Percentiles rank a stretch among this genome's conserved stretches.
phyloP scores from a whole-genome alignment of 768 basidiomycete species.

The Termitomyces sp. region DNA sequence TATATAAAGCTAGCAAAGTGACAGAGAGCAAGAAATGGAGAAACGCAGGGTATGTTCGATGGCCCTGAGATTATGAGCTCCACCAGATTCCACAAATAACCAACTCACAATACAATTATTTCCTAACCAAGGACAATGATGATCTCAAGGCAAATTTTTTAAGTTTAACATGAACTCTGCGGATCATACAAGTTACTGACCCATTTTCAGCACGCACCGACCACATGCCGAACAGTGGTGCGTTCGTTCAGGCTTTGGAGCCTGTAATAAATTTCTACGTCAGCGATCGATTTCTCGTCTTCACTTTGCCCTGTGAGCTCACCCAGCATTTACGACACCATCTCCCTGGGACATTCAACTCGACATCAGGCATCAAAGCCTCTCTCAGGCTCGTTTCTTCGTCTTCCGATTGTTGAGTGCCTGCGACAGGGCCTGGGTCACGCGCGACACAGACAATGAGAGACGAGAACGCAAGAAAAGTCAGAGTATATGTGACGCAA shows the following conservation, averaged over 20 bases:
- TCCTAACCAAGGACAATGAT: slow-evolving; percentile 86
- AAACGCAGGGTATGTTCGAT: slow-evolving; percentile 82
- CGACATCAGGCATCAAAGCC: slow-evolving; percentile 56
- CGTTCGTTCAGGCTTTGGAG: slow-evolving; percentile 73
- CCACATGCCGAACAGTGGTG: slow-evolving; percentile 78
- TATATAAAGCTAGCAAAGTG: slow-evolving; percentile 60
- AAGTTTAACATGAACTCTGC: background rate
- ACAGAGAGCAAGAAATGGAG: slow-evolving; percentile 71
- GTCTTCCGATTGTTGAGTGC: slow-evolving; percentile 25
- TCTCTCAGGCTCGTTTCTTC: slow-evolving; percentile 53
- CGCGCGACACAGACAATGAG: slow-evolving; percentile 69
- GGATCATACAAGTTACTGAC: slow-evolving; percentile 36
- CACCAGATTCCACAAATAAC: background rate
- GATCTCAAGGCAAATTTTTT: slow-evolving; percentile 44
- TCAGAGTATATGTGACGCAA: slow-evolving; percentile 56
- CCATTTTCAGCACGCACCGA: slow-evolving; percentile 83
- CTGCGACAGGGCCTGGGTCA: slow-evolving; percentile 67
- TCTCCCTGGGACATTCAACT: slow-evolving; percentile 49
- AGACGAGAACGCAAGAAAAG: slow-evolving; percentile 68
- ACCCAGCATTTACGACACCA: slow-evolving; percentile 83
- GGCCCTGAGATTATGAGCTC: slow-evolving; percentile 46
- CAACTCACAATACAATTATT: slow-evolving; percentile 67
- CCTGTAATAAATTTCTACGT: slow-evolving; percentile 26
- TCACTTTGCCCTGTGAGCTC: slow-evolving; percentile 9
- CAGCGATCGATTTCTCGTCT: background rate